Base-by-base conservation (phyloP, 208 protist genomes). In the Naegleria gruberi region DNA sequence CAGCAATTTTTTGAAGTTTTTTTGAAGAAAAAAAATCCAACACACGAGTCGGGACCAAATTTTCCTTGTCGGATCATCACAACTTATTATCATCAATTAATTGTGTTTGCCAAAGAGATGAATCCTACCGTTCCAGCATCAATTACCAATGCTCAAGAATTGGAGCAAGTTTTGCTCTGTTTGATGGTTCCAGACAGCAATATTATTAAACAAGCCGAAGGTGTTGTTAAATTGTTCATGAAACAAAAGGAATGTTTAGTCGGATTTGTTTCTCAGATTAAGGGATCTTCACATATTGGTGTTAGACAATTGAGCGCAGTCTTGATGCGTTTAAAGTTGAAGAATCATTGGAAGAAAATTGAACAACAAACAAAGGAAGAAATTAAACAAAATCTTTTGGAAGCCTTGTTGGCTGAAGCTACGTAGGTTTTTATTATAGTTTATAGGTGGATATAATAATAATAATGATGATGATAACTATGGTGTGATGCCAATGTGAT, bases 221-320 rank as follows among this genome's bases (percentile, higher is more conserved):
- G 2, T 43, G 23, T 65, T 17, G 12, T 88, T 43, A 65, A 65
- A 88, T 4, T 12, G 65, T 88, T 88, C 42, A 12, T 42, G 17
- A 40, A 47, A 40, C 15, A 88, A 40, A 2, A 4, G 4, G 17
- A 65, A 42, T 88, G 84, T 42, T n/a, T 88, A 57, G 0, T 43
- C 30, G 84, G 37, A 88, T 88, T 88, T 65, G 19, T 65, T 88
- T 43, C 46, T 73, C 43, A 65, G 26, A 65, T 88, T 65, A 8
- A 65, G 40, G 7, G 10, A 34, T 85, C 30, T 19, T 19, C 34
- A 44, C 55, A 40, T 86, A 23, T 6, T 77, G 47, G 91, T 84
- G 89, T 93, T 23, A 85, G 73, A 89, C 92, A 93, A 82, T 57
- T 92, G 26, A n/a, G 90, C 74, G 90, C 89, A 41, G 83, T 92